These are phyloP conservation scores for Alternaria dauci DNA, from an alignment of 2,329 filamentous ascomycete species.

Conservation along the genomic window DNA sequence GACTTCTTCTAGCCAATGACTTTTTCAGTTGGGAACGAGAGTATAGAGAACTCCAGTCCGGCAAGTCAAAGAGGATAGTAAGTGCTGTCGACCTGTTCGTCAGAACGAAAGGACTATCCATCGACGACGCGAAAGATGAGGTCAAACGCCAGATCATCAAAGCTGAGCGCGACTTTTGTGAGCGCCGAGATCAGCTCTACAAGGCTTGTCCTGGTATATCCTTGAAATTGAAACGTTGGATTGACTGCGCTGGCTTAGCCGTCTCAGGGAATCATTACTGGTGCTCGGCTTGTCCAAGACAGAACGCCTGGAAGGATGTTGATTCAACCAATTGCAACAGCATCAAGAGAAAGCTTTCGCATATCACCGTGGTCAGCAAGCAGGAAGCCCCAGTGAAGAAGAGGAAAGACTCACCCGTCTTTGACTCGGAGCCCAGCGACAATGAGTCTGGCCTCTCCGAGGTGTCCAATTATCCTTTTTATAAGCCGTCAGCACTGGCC, in stretches of 20 bases:
- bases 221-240: neutral
- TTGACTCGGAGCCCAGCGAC: neutral
- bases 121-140: neutral
- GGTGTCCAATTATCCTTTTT: neutral
- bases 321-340: neutral
- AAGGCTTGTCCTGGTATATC: neutral
- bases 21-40: constrained; percentile 6
- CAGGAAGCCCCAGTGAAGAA: neutral
- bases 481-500: neutral
- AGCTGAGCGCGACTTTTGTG: neutral
- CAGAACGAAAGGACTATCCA: neutral
- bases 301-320: constrained; percentile 1
- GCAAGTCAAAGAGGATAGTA: neutral
- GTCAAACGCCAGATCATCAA: neutral
- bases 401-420: neutral
- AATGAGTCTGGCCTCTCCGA: neutral
- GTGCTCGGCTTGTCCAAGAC: constrained; percentile 5
- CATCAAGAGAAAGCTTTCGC: neutral
- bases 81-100: neutral
- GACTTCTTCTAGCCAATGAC: constrained; percentile 1
- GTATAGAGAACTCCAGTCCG: neutral
- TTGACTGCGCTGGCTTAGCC: neutral
- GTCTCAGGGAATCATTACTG: constrained; percentile 9
- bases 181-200: neutral
- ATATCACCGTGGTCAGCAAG: neutral